A percentile compares a stretch with the other conserved stretches of the same genome.
These are phyloP conservation scores for Coprinopsis strossmayeri DNA, from an alignment of 768 basidiomycete species.

Conservation along the genomic window DNA sequence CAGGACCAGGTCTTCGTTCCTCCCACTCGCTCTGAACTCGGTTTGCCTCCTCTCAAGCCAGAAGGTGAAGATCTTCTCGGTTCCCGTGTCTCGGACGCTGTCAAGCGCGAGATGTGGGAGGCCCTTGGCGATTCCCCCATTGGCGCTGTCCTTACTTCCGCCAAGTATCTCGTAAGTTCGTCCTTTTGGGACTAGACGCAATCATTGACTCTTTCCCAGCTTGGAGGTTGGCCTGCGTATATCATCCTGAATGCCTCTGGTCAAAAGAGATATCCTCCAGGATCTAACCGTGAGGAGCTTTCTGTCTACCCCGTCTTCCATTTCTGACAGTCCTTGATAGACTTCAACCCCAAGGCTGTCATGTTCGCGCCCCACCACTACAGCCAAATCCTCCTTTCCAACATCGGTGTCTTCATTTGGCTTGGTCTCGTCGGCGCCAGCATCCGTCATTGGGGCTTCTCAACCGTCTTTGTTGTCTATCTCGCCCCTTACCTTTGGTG, in stretches of 20 bases:
- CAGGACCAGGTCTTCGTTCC: conserved; percentile 97
- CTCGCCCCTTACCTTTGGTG: conserved; percentile 85
- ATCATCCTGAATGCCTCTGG: conserved; percentile 80
- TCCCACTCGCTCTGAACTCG: conserved; percentile 69
- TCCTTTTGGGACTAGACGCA: not conserved
- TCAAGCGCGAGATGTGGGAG: conserved; percentile 72
- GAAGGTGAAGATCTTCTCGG: conserved; percentile 61
- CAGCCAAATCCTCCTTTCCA: conserved; percentile 72
- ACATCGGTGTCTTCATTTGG: conserved; percentile 77
- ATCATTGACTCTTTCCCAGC: conserved; percentile 26
- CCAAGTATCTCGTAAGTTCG: conserved; percentile 53
- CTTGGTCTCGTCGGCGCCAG: conserved; percentile 49
- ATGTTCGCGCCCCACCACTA: conserved; percentile 86
- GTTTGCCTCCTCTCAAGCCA: conserved; percentile 60
- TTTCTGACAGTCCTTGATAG: conserved; percentile 25
- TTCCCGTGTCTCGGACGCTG: conserved; percentile 55
- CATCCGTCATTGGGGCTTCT: conserved; percentile 57
- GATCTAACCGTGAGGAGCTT: conserved; percentile 65
- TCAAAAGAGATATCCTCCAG: conserved; percentile 70
- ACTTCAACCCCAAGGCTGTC: conserved; percentile 71
- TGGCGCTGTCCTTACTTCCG: conserved; percentile 46
- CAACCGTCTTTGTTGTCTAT: conserved; percentile 72
- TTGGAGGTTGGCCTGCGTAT: conserved; percentile 85
- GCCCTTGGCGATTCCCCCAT: conserved; percentile 91
- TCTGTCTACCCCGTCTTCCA: not conserved